Base-by-base conservation (phyloP, 768 basidiomycete species). In the Dioszegia crocea region DNA sequence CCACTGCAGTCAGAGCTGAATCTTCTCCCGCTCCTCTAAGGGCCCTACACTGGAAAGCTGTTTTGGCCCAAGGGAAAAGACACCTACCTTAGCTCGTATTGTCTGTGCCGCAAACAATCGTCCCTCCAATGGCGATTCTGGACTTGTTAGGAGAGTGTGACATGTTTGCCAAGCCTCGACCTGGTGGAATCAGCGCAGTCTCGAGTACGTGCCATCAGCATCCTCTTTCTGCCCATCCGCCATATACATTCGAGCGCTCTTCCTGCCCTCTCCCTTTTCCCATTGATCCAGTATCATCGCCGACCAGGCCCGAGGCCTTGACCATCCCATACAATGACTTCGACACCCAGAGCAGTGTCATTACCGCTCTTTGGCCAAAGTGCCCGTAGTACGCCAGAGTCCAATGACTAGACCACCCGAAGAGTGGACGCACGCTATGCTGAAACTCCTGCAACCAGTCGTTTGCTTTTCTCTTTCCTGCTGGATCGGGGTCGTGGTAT, bases 371-470 rank as follows among this genome's bases (percentile, higher is more conserved):
- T n/a, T n/a, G n/a, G n/a, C n/a, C n/a, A n/a, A n/a, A n/a, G n/a
- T n/a, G n/a, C n/a, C n/a, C n/a, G n/a, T n/a, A n/a, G n/a, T n/a
- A n/a, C n/a, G n/a, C n/a, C n/a, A n/a, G n/a, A n/a, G 14, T 33
- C 14, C 33, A 33, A 33, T 33, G 33, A 19, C n/a, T 52, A 44
- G 50, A 27, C 14, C 46, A 19, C 31, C 36, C 17, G 10, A 38
- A 38, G 17, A 9, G 9, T 17, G n/a, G 11, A 88, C 85, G 88
- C 86, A 97, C 94, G 82, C 91, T 93, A 82, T 97, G 93, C 81
- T 99, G 94, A 77, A 98, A 99, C 78, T 93, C 91, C 80, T 92
- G 88, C 63, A 99, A 86, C 92, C 92, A 97, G 66, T 85, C 80
- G 80, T 96, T 97, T 66, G 92, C 94, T 66, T 83, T 83, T 66